Percentiles rank a stretch among this genome's conserved stretches.
Evolutionary conservation across 306 rosid species (phyloP).

Genomic region (Sesbania bispinosa): DNA sequence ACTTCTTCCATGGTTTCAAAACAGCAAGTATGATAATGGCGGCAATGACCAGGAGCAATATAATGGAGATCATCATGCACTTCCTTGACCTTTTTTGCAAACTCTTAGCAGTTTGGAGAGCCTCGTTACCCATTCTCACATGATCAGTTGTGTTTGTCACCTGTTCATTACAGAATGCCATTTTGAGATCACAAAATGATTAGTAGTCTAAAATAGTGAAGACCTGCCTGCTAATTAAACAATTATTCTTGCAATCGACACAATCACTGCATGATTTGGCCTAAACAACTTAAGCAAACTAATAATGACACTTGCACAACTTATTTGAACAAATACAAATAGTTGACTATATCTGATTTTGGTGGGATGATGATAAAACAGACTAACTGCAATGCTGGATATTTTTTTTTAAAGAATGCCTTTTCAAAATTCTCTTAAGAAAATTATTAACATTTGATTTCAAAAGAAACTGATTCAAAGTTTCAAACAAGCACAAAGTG

Average conservation of each 20-base stretch:
- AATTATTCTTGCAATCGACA: background rate
- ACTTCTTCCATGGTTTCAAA: conserved; percentile 76
- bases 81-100: conserved; percentile 78
- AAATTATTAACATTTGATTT: background rate
- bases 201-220: background rate
- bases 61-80: conserved; percentile 78
- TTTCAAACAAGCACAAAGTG: no score
- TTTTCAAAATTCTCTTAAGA: background rate
- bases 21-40: conserved; percentile 55
- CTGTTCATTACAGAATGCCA: conserved; percentile 34
- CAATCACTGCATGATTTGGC: background rate
- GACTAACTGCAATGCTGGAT: background rate
- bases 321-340: background rate
- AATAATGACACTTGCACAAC: background rate
- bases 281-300: background rate
- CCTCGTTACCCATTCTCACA: conserved; percentile 63
- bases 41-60: conserved; percentile 66
- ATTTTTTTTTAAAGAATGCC: no score
- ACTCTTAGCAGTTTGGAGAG: conserved; percentile 68
- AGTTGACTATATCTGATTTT: background rate
- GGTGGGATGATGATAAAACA: background rate
- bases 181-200: background rate
- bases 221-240: background rate
- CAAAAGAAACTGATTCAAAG: background rate
- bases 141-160: conserved; percentile 85